phyloP scores from a whole-genome alignment of 1,284 basidiomycete genomes.

The Rhodotorula sp. region DNA sequence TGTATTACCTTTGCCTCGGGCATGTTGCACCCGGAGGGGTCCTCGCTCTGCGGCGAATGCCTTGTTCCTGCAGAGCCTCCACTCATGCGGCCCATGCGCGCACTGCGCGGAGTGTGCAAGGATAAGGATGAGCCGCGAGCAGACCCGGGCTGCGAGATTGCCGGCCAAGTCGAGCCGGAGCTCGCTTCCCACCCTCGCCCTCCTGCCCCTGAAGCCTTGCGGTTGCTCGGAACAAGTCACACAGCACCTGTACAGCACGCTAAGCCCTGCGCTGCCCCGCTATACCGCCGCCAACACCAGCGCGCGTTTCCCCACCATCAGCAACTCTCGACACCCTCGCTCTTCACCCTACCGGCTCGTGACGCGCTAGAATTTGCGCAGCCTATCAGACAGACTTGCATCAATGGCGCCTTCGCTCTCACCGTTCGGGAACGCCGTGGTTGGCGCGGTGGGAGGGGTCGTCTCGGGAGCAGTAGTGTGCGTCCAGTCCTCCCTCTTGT shows the following conservation, averaged over 20 bases:
- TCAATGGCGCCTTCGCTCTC: conserved; percentile 49
- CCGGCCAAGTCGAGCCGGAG: no score
- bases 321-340: not conserved
- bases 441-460: conserved; percentile 90
- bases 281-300: not conserved
- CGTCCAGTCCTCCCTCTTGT: conserved; percentile 52
- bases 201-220: no score
- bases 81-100: no score
- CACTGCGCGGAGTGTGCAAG: no score
- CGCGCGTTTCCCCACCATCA: not conserved
- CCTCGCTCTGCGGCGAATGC: no score
- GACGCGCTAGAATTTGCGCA: not conserved
- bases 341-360: not conserved
- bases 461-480: conserved; percentile 78
- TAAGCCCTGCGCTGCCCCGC: not conserved
- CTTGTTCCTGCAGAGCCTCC: no score
- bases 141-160: no score
- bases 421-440: conserved; percentile 87
- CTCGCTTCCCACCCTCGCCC: no score
- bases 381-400: not conserved
- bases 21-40: no score
- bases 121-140: no score
- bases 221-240: no score
- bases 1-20: not conserved
- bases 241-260: not conserved